Evolutionary conservation across 2,329 filamentous ascomycete genomes (phyloP), one percentile per base, ranked within the genome.

Genomic region (Alternaria consortialis): DNA sequence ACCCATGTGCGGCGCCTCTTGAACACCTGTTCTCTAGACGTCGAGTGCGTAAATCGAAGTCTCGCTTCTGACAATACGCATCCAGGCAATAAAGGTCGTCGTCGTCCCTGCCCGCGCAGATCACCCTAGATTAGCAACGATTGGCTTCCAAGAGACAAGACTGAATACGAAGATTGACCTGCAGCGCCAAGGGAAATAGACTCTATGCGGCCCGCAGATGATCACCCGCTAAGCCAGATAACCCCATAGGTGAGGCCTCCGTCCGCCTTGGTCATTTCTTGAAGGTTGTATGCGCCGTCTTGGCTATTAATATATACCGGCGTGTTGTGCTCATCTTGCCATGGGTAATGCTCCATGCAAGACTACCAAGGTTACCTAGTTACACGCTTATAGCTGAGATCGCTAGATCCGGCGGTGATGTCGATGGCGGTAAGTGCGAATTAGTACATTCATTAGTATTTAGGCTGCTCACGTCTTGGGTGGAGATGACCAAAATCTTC

Each of bases 131-230:
- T 13, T 17, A 43, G 37, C 37, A 12, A 36, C 34, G 2, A 36
- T 36, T 15, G 2, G 13, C 12, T 13, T 36, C 27, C 13, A 15
- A 23, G 27, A 17, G 17, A 11, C 37, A 53, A 44, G 20, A 54
- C 37, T 17, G 31, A 43, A 54, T 27, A 54, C 52, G 52, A 54
- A 15, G n/a, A 54, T 54, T 54, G 20, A 36, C 31, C 27, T 36
- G 39, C 39, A 54, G 52, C 39, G 39, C 52, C 52, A 54, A 54
- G 40, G 5, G 39, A 25, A 31, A 11, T 40, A 17, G 51, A 25
- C 39, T 44, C 13, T 32, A 25, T 15, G 39, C 51, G 51, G 32
- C 32, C 52, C 40, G 52, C 20, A 44, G 39, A 43, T 25, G 40
- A 54, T 54, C 39, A 27, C 20, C 40, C 29, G 31, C 37, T 36